Evolutionary conservation across 768 basidiomycete species (phyloP).

Genomic region (Hygrocybe coccinea): DNA sequence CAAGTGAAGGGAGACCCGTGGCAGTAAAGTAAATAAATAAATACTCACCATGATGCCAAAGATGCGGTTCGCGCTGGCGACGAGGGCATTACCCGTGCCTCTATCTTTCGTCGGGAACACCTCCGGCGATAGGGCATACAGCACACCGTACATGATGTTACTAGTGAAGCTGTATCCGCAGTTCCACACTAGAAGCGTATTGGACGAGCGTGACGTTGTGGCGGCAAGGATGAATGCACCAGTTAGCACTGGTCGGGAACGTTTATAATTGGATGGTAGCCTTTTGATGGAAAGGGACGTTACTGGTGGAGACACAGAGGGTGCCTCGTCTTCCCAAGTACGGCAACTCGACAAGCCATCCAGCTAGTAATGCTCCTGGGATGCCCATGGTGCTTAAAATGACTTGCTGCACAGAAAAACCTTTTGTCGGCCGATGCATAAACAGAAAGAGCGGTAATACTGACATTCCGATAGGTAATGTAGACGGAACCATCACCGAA

Average conservation of each 20-base stretch:
- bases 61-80: constrained; percentile 53
- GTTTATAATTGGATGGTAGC: constrained; percentile 36
- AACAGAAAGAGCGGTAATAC: constrained; percentile 11
- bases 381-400: constrained; percentile 65
- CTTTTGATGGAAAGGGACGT: constrained; percentile 6
- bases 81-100: constrained; percentile 67
- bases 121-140: constrained; percentile 68
- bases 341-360: constrained; percentile 63
- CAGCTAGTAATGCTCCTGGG: constrained; percentile 68
- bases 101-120: constrained; percentile 68
- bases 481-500: constrained; percentile 67
- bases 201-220: constrained; percentile 67
- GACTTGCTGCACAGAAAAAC: constrained; percentile 63
- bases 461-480: constrained; percentile 69
- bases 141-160: constrained; percentile 72
- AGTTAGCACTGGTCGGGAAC: constrained; percentile 54
- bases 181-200: constrained; percentile 73
- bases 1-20: too few species aligned
- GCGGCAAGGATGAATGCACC: constrained; percentile 70
- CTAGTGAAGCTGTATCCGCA: constrained; percentile 66
- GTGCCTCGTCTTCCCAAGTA: constrained; percentile 63
- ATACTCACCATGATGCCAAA: constrained; percentile 63
- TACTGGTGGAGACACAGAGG: constrained; percentile 56
- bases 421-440: neutral
- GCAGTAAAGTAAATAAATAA: neutral